phyloP scores from a whole-genome alignment of 108 stramenopile species.

The Cyclostephanos tholiformis region DNA sequence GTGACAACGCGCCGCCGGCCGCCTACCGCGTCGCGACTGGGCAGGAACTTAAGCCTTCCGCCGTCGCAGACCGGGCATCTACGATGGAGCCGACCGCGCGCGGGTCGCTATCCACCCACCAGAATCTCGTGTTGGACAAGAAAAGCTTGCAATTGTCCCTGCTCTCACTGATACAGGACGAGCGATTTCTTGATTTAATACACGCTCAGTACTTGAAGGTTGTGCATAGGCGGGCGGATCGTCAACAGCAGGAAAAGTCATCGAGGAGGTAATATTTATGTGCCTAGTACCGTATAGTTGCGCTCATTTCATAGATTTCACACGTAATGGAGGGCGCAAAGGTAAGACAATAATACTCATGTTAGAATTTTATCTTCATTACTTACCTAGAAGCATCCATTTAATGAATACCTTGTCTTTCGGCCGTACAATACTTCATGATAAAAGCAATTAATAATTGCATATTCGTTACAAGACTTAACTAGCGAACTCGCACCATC shows the following conservation, averaged over 20 bases:
- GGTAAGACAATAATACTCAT: background rate
- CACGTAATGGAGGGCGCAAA: background rate
- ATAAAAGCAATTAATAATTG: background rate
- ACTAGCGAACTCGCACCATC: too few species aligned
- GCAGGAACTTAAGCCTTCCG: background rate
- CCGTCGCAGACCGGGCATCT: background rate
- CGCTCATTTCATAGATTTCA: background rate
- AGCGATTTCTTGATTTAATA: constrained; percentile 85
- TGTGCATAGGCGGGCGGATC: constrained; percentile 59
- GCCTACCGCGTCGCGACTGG: background rate
- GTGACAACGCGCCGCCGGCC: background rate
- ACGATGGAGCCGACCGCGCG: background rate
- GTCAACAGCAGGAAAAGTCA: constrained; percentile 22
- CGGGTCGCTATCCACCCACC: constrained; percentile 3
- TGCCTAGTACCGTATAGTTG: background rate
- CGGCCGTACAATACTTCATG: background rate
- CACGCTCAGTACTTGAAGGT: constrained; percentile 90
- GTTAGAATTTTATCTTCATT: background rate
- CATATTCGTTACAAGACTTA: too few species aligned
- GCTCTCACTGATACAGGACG: constrained; percentile 84
- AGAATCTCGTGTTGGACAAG: constrained; percentile 69
- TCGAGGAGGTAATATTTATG: background rate
- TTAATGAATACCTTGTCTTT: too few species aligned
- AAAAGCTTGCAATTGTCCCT: constrained; percentile 80
- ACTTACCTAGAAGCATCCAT: background rate